Percentiles rank a stretch among this genome's conserved stretches.
These are phyloP conservation scores for Sporothrix pallida DNA, from an alignment of 2,329 filamentous ascomycete species.

Conservation along the genomic window DNA sequence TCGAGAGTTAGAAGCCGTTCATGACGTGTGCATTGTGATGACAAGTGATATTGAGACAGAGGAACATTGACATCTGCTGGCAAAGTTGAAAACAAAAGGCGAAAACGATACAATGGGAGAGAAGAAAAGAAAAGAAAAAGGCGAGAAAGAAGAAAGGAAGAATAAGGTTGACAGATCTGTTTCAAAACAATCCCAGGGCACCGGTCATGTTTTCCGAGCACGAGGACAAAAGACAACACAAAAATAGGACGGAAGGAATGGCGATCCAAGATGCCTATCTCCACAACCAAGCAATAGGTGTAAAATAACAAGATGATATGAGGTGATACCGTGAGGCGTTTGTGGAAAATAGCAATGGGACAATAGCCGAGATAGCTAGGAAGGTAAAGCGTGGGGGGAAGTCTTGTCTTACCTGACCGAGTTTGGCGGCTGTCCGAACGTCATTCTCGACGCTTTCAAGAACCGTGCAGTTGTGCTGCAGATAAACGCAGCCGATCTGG, in stretches of 20 bases:
- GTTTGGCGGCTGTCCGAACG: constrained; percentile 80
- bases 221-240: constrained; percentile 14
- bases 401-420: constrained; percentile 79
- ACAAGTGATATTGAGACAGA: neutral
- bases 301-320: constrained; percentile 22
- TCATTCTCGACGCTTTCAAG: constrained; percentile 85
- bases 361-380: neutral
- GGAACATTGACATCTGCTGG: neutral
- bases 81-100: constrained; percentile 37
- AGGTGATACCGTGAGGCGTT: neutral
- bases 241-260: constrained; percentile 22
- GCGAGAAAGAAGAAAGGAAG: neutral
- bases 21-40: neutral
- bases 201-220: neutral
- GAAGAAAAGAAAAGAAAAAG: neutral
- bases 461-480: constrained; percentile 78
- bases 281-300: constrained; percentile 37
- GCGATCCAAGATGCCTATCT: neutral
- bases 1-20: neutral
- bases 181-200: neutral
- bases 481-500: constrained; percentile 74
- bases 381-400: no score
- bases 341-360: neutral
- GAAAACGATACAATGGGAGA: no score
- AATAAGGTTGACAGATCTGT: neutral